Conservation (phyloP, 78 protist genomes). For the Cavenderia fasciculata region DNA sequence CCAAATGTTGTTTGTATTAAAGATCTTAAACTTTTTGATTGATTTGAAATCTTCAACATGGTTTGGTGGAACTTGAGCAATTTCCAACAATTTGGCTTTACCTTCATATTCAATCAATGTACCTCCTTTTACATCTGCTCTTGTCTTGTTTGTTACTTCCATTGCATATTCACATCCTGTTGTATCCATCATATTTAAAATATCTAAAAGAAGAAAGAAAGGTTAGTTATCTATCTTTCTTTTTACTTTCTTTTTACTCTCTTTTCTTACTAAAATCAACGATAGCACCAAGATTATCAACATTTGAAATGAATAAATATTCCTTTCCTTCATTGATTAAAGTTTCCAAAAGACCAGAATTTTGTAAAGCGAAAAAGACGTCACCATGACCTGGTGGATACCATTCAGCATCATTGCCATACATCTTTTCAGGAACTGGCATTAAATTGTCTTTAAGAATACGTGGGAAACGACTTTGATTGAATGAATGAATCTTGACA, state of each 20-base stretch:
- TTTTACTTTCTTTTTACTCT: background rate
- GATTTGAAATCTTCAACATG: conserved; percentile 94
- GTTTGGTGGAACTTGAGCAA: conserved; percentile 95
- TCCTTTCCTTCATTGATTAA: conserved; percentile 88
- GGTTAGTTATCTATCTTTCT: no score
- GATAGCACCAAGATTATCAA: conserved; percentile 99
- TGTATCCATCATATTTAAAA: conserved; percentile 54
- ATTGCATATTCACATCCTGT: conserved; percentile 80
- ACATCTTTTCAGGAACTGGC: conserved; percentile 77
- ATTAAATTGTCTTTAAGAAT: conserved; percentile 83
- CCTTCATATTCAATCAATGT: conserved; percentile 90
- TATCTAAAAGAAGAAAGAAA: conserved; percentile 43
- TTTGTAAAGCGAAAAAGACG: conserved; percentile 81
- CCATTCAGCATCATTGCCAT: conserved; percentile 82
- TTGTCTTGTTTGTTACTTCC: conserved; percentile 97
- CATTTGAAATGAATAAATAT: conserved; percentile 96
- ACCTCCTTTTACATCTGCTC: conserved; percentile 99
- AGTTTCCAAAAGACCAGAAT: conserved; percentile 84
- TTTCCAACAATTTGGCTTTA: conserved; percentile 89
- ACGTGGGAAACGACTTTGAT: conserved; percentile 94
- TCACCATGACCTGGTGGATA: conserved; percentile 99
- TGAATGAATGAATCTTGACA: conserved; percentile 85
- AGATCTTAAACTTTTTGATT: conserved; percentile 92
- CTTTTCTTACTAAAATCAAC: conserved; percentile 82
- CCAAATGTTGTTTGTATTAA: conserved; percentile 99